A percentile compares a stretch with the other conserved stretches of the same genome.
phyloP scores from a whole-genome alignment of 2,329 filamentous ascomycete species.

The Penicillium hesseltinei region DNA sequence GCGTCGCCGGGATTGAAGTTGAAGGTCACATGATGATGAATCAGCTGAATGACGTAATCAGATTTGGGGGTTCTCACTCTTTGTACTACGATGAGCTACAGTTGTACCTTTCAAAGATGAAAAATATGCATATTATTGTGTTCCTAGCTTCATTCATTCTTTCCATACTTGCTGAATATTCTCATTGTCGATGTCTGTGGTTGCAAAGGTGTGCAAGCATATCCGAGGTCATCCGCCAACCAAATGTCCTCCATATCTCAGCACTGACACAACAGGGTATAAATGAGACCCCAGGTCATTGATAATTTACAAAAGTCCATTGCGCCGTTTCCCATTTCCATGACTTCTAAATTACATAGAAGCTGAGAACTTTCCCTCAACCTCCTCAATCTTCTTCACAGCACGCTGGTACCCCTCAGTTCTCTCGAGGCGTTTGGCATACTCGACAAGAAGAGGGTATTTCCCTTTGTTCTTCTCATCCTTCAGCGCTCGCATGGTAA shows the following conservation, averaged over 20 bases:
- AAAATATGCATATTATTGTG: too few relatives aligned
- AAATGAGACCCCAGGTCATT: neutral
- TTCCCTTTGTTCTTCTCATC: constrained; percentile 34
- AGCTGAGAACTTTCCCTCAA: constrained; percentile 39
- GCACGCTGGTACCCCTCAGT: constrained; percentile 41
- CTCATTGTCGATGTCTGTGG: neutral
- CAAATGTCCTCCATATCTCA: constrained; percentile 4
- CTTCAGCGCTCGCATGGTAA: constrained; percentile 33
- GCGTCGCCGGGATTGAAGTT: constrained; percentile 13
- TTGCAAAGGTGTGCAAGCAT: neutral
- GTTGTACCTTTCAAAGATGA: neutral
- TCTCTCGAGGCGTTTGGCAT: constrained; percentile 37
- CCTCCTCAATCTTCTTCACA: constrained; percentile 41
- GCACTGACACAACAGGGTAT: neutral
- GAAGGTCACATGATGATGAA: constrained; percentile 14
- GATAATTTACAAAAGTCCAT: neutral
- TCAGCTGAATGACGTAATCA: constrained; percentile 10
- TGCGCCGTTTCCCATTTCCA: neutral
- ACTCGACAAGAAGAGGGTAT: constrained; percentile 40
- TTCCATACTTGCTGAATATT: neutral
- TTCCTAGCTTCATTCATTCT: neutral
- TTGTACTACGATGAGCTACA: neutral
- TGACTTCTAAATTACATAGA: constrained; percentile 29
- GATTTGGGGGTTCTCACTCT: too few relatives aligned
- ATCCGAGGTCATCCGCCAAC: constrained; percentile 5